phyloP scores from a whole-genome alignment of 2,329 filamentous ascomycete genomes.

The Dactylellina cionopaga region DNA sequence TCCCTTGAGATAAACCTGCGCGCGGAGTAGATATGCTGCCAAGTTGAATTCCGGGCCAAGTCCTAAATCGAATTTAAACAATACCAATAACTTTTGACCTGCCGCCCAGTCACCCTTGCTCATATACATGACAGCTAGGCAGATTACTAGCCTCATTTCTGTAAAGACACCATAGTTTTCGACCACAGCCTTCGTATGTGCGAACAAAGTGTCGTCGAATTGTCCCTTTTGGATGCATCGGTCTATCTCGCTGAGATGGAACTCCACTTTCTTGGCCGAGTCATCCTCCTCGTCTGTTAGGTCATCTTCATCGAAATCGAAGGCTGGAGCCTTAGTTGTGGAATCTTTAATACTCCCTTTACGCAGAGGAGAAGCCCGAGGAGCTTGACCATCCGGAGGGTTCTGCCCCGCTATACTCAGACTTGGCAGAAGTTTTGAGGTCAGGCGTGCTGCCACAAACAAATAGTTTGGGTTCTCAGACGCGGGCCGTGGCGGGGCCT shows the following conservation, averaged over 20 bases:
- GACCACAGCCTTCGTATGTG: not conserved
- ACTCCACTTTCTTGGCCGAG: not conserved
- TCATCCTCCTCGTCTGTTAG: conserved; percentile 6
- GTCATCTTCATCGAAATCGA: conserved; percentile 23
- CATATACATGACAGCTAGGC: not conserved
- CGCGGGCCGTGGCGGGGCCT: too few relatives aligned
- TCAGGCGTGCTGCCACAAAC: too few relatives aligned
- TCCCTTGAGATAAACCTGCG: not conserved
- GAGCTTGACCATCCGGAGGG: too few relatives aligned
- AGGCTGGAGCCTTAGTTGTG: not conserved
- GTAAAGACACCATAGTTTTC: not conserved
- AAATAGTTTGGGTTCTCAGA: too few relatives aligned
- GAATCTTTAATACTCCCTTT: not conserved
- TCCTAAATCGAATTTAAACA: not conserved
- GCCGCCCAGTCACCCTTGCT: not conserved
- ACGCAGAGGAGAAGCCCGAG: too few relatives aligned
- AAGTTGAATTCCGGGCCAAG: conserved; percentile 6
- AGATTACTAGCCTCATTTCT: not conserved
- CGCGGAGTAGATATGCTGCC: not conserved
- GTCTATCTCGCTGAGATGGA: not conserved
- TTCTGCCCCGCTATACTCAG: too few relatives aligned
- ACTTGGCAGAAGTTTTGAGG: too few relatives aligned
- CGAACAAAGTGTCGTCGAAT: not conserved
- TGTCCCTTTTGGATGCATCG: not conserved
- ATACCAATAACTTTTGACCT: not conserved